These are phyloP conservation scores for Begonia masoniana DNA, from an alignment of 306 rosid species.

Conservation along the genomic window DNA sequence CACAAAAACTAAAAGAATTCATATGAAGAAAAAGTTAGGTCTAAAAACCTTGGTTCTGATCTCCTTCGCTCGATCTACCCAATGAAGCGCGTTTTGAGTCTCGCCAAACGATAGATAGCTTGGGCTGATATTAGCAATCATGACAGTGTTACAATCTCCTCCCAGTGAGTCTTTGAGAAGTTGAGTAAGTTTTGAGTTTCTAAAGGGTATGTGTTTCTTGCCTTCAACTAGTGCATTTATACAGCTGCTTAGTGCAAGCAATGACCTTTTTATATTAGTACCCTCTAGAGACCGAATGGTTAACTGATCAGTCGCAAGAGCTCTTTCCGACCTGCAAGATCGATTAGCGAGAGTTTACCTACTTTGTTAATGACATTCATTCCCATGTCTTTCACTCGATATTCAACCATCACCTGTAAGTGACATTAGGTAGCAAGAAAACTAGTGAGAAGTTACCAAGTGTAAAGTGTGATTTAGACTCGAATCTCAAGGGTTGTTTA, in stretches of 20 bases:
- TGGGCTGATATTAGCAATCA: constrained; percentile 97
- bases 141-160: constrained; percentile 83
- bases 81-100: constrained; percentile 89
- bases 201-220: constrained; percentile 85
- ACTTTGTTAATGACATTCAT: constrained; percentile 58
- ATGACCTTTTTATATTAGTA: constrained; percentile 89
- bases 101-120: constrained; percentile 81
- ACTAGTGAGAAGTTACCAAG: no score
- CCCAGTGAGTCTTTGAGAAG: constrained; percentile 95
- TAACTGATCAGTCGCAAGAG: constrained; percentile 91
- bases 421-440: neutral
- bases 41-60: constrained; percentile 81
- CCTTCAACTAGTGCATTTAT: constrained; percentile 94
- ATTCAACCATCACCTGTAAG: constrained; percentile 68
- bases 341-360: constrained; percentile 89
- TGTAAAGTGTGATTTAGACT: no score
- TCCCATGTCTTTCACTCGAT: constrained; percentile 60
- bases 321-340: constrained; percentile 99
- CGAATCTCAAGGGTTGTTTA: no score
- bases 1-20: no score
- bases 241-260: constrained; percentile 90
- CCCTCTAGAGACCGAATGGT: constrained; percentile 91
- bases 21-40: no score
- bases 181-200: constrained; percentile 90
- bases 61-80: constrained; percentile 99